Base-by-base conservation (phyloP, 305 asterid species). In the Fraxinus angustifolia region DNA sequence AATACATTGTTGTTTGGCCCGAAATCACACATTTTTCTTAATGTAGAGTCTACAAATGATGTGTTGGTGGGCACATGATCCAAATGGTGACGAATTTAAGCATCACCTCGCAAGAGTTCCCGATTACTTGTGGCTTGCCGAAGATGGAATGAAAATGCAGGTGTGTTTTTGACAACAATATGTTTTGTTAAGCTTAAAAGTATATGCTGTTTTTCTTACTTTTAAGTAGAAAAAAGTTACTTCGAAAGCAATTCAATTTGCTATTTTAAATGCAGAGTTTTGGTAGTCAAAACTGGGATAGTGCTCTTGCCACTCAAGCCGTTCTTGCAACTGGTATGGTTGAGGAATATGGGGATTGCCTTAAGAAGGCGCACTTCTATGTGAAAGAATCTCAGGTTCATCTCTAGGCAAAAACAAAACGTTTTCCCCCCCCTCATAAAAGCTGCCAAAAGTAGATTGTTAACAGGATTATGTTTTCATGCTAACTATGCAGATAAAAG, bases 71-170 rank as follows among this genome's bases (percentile, higher is more conserved):
- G 98, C 98, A 0, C 91, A 92, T 7, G 92, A 93, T 79, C 96
- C 97, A 0, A 78, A 88, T 5, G 77, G 97, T 3, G 91, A 89
- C 0, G 97, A 93, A 73, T 89, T 93, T 68, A 93, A 91, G 85
- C 78, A 84, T 78, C 98, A 93, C 74, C 86, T 93, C 8, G 98
- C 97, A 8, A 89, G 98, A 67, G 94, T 93, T 28, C 92, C 96
- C 2, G 97, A 93, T 60, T 92, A 88, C 75, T 76, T 93, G 83
- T 93, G 98, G 98, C 89, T 93, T 6, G 97, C 97, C 0, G 98
- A 93, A 85, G 98, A 93, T 84, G 98, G 97, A 79, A 93, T 93
- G 98, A 93, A 90, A 79, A 89, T 93, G 97, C 94, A 92, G 92
- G 94, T 87, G 76, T 1, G 14, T 19, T 60, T 60, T 60, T 60